Conservation (phyloP, 306 rosid species). For the Pyrus bretschneideri region DNA sequence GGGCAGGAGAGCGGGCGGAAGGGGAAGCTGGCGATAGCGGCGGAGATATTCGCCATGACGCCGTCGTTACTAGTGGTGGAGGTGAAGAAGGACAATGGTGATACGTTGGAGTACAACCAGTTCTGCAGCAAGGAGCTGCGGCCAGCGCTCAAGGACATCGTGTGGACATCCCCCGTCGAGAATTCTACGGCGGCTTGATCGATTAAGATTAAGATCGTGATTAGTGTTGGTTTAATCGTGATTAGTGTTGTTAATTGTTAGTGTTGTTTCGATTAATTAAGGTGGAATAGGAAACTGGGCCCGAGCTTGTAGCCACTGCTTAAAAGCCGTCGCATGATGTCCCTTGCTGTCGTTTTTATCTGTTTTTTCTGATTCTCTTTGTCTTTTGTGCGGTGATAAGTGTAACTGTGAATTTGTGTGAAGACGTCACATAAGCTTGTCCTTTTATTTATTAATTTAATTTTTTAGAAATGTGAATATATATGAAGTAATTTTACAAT, state of each 20-base stretch:
- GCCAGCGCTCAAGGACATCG: conserved; percentile 84
- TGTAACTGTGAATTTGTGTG: background rate
- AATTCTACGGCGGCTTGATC: conserved; percentile 31
- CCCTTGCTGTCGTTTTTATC: background rate
- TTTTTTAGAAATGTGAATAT: background rate
- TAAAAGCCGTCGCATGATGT: background rate
- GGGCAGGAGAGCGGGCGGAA: conserved; percentile 68
- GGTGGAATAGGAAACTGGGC: background rate
- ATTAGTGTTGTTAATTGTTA: background rate
- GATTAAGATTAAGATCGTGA: background rate
- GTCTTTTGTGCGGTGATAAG: background rate
- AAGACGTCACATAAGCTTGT: background rate
- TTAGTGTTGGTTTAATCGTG: background rate
- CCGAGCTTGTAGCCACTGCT: background rate
- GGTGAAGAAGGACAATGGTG: conserved; percentile 85
- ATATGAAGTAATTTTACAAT: no score
- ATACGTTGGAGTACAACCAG: conserved; percentile 78
- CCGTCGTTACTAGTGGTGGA: conserved; percentile 82
- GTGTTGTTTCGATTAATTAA: background rate
- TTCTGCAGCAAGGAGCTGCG: conserved; percentile 91
- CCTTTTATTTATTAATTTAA: background rate
- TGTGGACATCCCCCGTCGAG: conserved; percentile 51
- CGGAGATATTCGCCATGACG: conserved; percentile 68
- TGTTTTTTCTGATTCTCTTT: background rate
- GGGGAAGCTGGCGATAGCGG: conserved; percentile 71